Evolutionary conservation across 108 stramenopile genomes (phyloP).

Genomic region (Skeletonema menzelii): DNA sequence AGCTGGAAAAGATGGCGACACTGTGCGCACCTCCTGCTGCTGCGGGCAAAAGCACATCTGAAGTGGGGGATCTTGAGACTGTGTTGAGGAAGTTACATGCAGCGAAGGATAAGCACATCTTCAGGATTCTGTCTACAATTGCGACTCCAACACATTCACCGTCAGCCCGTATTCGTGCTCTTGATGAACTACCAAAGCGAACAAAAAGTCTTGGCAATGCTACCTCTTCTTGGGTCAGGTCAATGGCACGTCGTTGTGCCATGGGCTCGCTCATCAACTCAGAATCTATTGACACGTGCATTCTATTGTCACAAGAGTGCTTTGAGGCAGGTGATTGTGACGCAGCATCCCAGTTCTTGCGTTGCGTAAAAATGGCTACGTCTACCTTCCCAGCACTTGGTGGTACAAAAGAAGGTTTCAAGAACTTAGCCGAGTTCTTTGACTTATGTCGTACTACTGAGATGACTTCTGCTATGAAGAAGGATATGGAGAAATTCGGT

Average conservation of each 20-base stretch:
- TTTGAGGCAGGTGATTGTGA: conserved; percentile 62
- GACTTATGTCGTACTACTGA: conserved; percentile 32
- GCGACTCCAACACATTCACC: conserved; percentile 59
- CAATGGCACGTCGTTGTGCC: conserved; percentile 64
- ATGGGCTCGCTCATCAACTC: conserved; percentile 76
- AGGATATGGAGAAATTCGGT: conserved; percentile 48
- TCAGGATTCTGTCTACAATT: conserved; percentile 77
- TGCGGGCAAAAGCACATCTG: conserved; percentile 1
- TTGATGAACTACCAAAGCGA: conserved; percentile 84
- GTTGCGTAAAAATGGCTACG: conserved; percentile 54
- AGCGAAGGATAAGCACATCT: conserved; percentile 82
- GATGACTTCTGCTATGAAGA: conserved; percentile 28
- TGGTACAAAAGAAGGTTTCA: conserved; percentile 54
- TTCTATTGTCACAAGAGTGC: conserved; percentile 76
- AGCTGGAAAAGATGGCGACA: conserved; percentile 56
- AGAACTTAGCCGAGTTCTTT: conserved; percentile 64
- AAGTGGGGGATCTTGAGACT: conserved; percentile 40
- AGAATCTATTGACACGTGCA: conserved; percentile 68
- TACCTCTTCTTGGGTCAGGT: conserved; percentile 60
- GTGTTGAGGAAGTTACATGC: conserved; percentile 68
- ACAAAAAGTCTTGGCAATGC: conserved; percentile 61
- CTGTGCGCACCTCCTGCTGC: conserved; percentile 35
- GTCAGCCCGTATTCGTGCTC: conserved; percentile 62
- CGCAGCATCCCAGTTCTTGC: conserved; percentile 51
- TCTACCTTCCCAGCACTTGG: conserved; percentile 58